These are phyloP conservation scores for Clonostachys solani DNA, from an alignment of 2,329 filamentous ascomycete species.

Conservation along the genomic window DNA sequence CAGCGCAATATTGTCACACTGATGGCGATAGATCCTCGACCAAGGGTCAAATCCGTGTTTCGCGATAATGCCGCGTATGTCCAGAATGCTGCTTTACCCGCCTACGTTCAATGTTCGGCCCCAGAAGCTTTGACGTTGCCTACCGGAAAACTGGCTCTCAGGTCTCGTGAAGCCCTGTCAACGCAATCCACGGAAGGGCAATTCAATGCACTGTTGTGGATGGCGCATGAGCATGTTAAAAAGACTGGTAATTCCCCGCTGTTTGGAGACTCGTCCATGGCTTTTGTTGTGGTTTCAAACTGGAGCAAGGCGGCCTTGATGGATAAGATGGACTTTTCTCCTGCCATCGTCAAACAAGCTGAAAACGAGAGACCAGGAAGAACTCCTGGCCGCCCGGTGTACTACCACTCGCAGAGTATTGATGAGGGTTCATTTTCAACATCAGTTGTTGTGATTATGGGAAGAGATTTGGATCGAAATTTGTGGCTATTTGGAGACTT, in stretches of 20 bases:
- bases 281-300: background rate
- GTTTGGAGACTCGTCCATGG: background rate
- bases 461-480: too few relatives aligned
- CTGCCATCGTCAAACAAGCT: constrained; percentile 2
- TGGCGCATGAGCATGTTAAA: background rate
- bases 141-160: background rate
- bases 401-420: too few relatives aligned
- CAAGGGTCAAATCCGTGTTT: background rate
- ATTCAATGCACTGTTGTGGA: background rate
- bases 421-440: too few relatives aligned
- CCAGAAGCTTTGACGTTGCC: background rate
- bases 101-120: background rate
- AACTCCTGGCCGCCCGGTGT: too few relatives aligned
- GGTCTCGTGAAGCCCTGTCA: background rate
- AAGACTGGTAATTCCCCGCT: background rate
- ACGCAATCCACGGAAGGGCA: background rate
- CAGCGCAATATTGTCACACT: background rate
- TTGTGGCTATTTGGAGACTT: too few relatives aligned
- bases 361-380: too few relatives aligned
- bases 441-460: too few relatives aligned
- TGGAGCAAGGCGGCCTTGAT: constrained; percentile 1
- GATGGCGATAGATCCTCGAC: background rate
- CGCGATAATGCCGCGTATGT: background rate
- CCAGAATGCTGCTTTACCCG: background rate
- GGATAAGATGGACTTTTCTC: constrained; percentile 8